These are phyloP conservation scores for Termitomyces sp. DNA, from an alignment of 768 basidiomycete species.

Conservation along the genomic window DNA sequence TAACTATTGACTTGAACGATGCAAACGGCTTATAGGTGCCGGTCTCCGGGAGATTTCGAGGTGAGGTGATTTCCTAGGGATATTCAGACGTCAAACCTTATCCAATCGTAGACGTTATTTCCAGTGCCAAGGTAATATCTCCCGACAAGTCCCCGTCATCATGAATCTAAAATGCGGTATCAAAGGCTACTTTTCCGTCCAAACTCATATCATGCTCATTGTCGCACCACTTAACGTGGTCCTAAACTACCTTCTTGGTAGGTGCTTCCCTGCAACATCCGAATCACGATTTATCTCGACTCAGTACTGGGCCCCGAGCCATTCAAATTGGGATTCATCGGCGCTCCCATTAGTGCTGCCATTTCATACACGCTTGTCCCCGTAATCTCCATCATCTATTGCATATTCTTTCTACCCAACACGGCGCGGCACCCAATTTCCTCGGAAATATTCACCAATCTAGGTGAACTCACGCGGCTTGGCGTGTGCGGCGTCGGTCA, in stretches of 20 bases:
- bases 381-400: slow-evolving; percentile 53
- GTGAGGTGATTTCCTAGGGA: slow-evolving; percentile 12
- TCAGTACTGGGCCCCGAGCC: slow-evolving; percentile 75
- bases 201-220: slow-evolving; percentile 19
- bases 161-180: neutral
- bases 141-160: neutral
- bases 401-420: slow-evolving; percentile 47
- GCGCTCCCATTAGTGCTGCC: slow-evolving; percentile 84
- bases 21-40: slow-evolving; percentile 24
- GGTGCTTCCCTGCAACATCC: no score
- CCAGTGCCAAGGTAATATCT: slow-evolving; percentile 63
- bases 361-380: slow-evolving; percentile 80
- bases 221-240: slow-evolving; percentile 81
- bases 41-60: slow-evolving; percentile 43
- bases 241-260: slow-evolving; percentile 79
- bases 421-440: slow-evolving; percentile 76
- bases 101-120: slow-evolving; percentile 48
- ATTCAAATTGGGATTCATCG: slow-evolving; percentile 80
- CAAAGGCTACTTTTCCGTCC: neutral
- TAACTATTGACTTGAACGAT: neutral
- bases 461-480: slow-evolving; percentile 55
- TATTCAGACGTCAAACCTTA: neutral
- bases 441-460: slow-evolving; percentile 58
- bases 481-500: slow-evolving; percentile 25
- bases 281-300: neutral